phyloP scores from a whole-genome alignment of 1,139 yeast species.

The Yarrowia galli region DNA sequence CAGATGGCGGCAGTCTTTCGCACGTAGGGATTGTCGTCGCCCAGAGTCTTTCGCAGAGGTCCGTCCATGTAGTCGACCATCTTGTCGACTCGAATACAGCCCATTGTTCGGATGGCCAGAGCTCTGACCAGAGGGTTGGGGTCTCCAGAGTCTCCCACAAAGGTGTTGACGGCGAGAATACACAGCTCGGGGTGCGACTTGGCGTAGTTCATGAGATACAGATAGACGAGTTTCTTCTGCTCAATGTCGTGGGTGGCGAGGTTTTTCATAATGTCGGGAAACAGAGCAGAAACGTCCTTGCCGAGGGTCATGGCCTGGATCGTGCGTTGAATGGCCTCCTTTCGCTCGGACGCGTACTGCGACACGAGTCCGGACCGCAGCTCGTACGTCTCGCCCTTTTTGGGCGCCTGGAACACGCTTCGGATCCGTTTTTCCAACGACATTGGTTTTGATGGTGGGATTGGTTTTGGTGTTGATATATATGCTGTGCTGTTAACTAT shows the following conservation, averaged over 20 bases:
- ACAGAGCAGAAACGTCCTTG: conserved; percentile 93
- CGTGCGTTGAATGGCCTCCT: conserved; percentile 95
- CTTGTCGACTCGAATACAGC: conserved; percentile 93
- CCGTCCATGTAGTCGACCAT: conserved; percentile 95
- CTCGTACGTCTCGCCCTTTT: conserved; percentile 82
- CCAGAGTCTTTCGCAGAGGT: conserved; percentile 82
- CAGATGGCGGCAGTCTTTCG: conserved; percentile 97
- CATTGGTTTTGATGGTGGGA: conserved; percentile 13
- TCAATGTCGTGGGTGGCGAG: conserved; percentile 97
- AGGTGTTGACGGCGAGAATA: conserved; percentile 95
- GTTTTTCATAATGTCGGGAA: conserved; percentile 95
- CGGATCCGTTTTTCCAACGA: conserved; percentile 57
- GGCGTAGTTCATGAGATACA: conserved; percentile 96
- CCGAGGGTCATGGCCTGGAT: conserved; percentile 99
- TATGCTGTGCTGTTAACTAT: conserved; percentile 29
- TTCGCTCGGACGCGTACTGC: conserved; percentile 86
- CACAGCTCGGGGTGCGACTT: conserved; percentile 95
- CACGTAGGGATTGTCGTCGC: conserved; percentile 96
- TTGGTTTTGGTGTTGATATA: background rate
- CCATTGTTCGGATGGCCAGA: conserved; percentile 97
- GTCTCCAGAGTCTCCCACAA: conserved; percentile 92
- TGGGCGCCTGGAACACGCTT: conserved; percentile 65
- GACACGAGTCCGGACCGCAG: conserved; percentile 89
- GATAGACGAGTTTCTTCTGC: conserved; percentile 93
- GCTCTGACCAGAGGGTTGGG: conserved; percentile 97